phyloP scores from a whole-genome alignment of 148 eudicot genomes.

The Fagopyrum homotropicum region DNA sequence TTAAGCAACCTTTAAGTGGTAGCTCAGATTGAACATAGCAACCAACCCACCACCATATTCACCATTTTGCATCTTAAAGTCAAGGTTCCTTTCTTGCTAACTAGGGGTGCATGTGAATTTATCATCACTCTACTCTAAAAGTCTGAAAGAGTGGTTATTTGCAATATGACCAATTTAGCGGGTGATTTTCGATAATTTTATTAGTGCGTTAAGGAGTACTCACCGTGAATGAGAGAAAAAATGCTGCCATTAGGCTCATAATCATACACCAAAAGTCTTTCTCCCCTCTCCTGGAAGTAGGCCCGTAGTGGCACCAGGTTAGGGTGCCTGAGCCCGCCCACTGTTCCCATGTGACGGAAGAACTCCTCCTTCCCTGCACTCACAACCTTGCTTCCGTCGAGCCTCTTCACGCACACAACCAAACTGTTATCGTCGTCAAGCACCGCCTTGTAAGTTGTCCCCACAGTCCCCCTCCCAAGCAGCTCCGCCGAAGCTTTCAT shows the following conservation, averaged over 20 bases:
- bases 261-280: conserved; percentile 55
- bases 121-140: background rate
- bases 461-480: conserved; percentile 47
- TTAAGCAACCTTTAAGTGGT: background rate
- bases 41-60: background rate
- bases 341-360: conserved; percentile 51
- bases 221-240: conserved; percentile 56
- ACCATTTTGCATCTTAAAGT: background rate
- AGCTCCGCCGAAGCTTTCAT: conserved; percentile 60
- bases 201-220: background rate
- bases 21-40: background rate
- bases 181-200: too few species aligned
- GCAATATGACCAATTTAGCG: background rate
- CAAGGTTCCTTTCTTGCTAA: background rate
- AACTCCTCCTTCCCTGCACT: conserved; percentile 37
- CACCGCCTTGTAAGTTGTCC: conserved; percentile 55
- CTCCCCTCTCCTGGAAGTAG: conserved; percentile 48
- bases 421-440: conserved; percentile 28
- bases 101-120: conserved; percentile 2
- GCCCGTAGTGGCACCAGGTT: conserved; percentile 54
- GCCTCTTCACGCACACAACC: conserved; percentile 49
- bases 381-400: conserved; percentile 33
- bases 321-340: conserved; percentile 60
- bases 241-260: conserved; percentile 58
- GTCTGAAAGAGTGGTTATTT: background rate